These are phyloP conservation scores for Kwoniella dendrophila DNA, from an alignment of 768 basidiomycete genomes.

Conservation along the genomic window DNA sequence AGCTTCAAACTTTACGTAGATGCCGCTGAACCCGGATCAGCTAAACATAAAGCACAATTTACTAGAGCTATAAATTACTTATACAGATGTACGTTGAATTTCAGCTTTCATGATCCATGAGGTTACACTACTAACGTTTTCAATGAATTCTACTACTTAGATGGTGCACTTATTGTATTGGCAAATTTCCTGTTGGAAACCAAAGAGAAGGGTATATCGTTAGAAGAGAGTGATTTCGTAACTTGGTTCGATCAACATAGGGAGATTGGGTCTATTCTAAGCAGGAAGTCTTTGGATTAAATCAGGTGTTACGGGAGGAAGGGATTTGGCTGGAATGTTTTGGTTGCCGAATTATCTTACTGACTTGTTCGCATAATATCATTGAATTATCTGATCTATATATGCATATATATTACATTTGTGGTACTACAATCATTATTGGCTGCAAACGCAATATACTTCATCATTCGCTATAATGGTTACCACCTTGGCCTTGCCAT, in stretches of 20 bases:
- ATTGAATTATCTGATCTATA: too few species aligned
- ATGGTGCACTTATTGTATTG: slow-evolving; percentile 89
- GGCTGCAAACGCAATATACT: not conserved
- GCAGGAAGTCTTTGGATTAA: slow-evolving; percentile 50
- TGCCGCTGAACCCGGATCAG: slow-evolving; percentile 74
- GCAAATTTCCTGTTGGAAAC: slow-evolving; percentile 89
- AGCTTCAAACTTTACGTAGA: slow-evolving; percentile 92
- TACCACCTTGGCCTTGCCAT: slow-evolving; percentile 4
- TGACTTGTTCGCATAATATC: too few species aligned
- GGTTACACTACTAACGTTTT: not conserved
- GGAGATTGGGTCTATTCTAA: slow-evolving; percentile 65
- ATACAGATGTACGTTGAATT: slow-evolving; percentile 57
- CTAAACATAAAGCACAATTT: slow-evolving; percentile 74
- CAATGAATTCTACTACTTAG: slow-evolving; percentile 49
- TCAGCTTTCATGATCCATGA: not conserved
- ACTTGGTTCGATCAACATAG: slow-evolving; percentile 79
- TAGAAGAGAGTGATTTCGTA: slow-evolving; percentile 64
- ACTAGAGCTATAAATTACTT: slow-evolving; percentile 85
- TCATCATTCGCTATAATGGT: slow-evolving; percentile 9
- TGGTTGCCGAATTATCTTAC: too few species aligned
- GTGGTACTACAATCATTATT: too few species aligned
- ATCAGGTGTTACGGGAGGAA: not conserved
- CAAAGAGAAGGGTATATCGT: slow-evolving; percentile 42
- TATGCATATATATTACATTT: not conserved
- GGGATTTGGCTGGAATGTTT: too few species aligned